Conservation (phyloP, 768 basidiomycete species). For the Naganishia kalamii region DNA sequence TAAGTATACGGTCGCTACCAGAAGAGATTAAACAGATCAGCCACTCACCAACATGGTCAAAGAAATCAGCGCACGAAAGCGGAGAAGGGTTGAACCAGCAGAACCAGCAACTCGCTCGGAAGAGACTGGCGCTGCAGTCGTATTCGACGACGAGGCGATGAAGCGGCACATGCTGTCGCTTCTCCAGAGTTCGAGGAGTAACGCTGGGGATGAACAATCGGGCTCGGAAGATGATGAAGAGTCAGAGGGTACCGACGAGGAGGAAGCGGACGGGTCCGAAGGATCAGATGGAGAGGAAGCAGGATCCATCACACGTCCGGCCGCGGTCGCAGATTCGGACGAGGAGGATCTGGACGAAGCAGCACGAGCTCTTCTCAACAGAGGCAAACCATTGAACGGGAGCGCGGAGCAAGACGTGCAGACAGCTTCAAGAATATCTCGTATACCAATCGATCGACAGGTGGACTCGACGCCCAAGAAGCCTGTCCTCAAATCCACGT, state of each 20-base stretch:
- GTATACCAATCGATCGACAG: not conserved
- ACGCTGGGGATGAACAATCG: conserved; percentile 6
- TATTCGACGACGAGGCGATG: conserved; percentile 22
- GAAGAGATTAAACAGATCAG: not conserved
- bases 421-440: conserved; percentile 12
- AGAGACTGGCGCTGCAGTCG: not conserved
- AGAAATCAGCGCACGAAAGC: conserved; percentile 2
- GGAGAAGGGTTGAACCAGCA: not conserved
- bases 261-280: not conserved
- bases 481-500: conserved; percentile 35
- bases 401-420: not conserved
- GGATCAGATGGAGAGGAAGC: not conserved
- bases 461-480: conserved; percentile 20
- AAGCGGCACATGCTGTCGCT: conserved; percentile 19
- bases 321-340: conserved; percentile 17
- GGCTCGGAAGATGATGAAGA: conserved; percentile 15
- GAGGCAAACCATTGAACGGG: not conserved
- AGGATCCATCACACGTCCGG: not conserved
- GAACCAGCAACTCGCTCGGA: not conserved
- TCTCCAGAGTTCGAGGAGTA: not conserved
- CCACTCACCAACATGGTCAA: not conserved
- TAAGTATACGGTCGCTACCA: not conserved
- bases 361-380: conserved; percentile 5
- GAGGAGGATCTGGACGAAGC: conserved; percentile 8
- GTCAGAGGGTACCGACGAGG: conserved; percentile 10